These are phyloP conservation scores for Cochlearia excelsa DNA, from an alignment of 345 rosid genomes.

Conservation along the genomic window DNA sequence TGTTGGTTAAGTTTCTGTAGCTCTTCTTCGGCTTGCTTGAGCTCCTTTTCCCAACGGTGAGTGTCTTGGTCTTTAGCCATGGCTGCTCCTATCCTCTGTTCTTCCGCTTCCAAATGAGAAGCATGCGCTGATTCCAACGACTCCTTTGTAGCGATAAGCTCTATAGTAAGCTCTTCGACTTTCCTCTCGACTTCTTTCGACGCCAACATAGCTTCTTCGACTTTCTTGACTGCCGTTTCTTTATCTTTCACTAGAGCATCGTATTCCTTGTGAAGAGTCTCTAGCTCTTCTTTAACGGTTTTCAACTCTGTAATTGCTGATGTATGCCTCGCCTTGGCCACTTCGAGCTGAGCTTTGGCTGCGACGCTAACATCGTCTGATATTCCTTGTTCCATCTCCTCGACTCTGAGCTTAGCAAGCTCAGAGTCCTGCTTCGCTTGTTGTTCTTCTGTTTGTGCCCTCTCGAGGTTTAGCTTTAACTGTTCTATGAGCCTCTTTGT, in stretches of 20 bases:
- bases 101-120: conserved; percentile 92
- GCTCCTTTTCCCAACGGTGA: conserved; percentile 79
- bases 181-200: conserved; percentile 81
- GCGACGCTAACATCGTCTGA: conserved; percentile 86
- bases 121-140: conserved; percentile 86
- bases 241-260: conserved; percentile 55
- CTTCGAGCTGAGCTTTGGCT: conserved; percentile 90
- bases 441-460: conserved; percentile 84
- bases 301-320: conserved; percentile 65
- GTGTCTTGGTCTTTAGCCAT: conserved; percentile 82
- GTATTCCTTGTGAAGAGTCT: conserved; percentile 53
- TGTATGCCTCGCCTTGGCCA: conserved; percentile 74
- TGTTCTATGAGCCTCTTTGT: conserved; percentile 78
- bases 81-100: conserved; percentile 82
- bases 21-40: conserved; percentile 85
- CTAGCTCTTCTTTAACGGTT: conserved; percentile 65
- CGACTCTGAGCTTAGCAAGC: conserved; percentile 78
- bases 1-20: conserved; percentile 64
- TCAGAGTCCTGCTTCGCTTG: conserved; percentile 94
- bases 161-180: conserved; percentile 82
- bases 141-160: conserved; percentile 76
- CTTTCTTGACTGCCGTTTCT: conserved; percentile 58
- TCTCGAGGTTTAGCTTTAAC: conserved; percentile 74
- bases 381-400: conserved; percentile 90
- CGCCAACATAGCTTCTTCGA: conserved; percentile 58